Base-by-base conservation (phyloP, 2,329 filamentous ascomycete genomes). In the Aspergillus ruber region DNA sequence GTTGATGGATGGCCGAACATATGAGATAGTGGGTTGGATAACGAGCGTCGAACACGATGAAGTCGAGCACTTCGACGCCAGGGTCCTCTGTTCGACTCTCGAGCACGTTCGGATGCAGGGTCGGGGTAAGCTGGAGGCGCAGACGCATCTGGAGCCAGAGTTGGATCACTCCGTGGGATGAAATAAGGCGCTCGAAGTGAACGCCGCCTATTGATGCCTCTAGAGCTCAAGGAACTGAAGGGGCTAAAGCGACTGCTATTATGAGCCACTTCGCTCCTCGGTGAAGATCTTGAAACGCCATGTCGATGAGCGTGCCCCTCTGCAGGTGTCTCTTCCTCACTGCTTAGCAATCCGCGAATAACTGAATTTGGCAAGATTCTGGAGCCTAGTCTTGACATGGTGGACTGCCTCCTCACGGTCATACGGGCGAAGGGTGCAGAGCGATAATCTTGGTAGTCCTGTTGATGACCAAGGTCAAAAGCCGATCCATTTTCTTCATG, bases 341-440 rank as follows among this genome's bases (percentile, higher is more conserved):
- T 74, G 49, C 59, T 73, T 7, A 73, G 60, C 25, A 74, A 59
- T 4, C 68, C 68, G 46, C 71, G 66, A 21, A 69, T 69, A 13
- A 73, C 69, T 10, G 69, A 69, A 48, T 73, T 71, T 32, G 74
- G 73, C n/a, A 75, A 54, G 23, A 76, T 65, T 50, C 72, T 65
- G 17, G 73, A 74, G 12, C 73, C 71, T 39, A 76, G 58, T 35
- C 74, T 63, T 44, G 73, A 75, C 67, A 76, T 72, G 12, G 72
- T 67, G 4, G 73, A 74, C 50, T 70, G 71, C 49, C 71, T 65
- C 53, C 70, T 66, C 29, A 65, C 58, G 45, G 66, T 62, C 50
- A 71, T 57, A 48, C 63, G 56, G 54, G 65, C 48, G 54, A 69
- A 50, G 27, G 65, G 57, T 49, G 62, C 56, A 33, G 59, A 61